A percentile compares a stretch with the other conserved stretches of the same genome.
Evolutionary conservation across 768 basidiomycete species (phyloP).

Genomic region (Boletus insuetus): DNA sequence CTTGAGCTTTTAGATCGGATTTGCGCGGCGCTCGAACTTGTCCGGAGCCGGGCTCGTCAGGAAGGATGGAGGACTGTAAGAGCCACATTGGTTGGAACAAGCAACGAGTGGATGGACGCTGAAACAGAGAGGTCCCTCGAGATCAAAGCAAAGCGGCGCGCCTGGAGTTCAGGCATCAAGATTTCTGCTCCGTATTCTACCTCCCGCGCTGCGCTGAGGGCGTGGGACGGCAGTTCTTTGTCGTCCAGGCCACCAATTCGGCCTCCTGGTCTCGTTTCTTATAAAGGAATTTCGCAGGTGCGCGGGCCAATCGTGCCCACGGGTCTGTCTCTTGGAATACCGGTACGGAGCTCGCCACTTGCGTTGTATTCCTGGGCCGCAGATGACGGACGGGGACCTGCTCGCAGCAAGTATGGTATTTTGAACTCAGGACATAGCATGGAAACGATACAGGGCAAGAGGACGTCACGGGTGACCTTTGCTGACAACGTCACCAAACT

Average conservation of each 20-base stretch:
- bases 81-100: constrained; percentile 20
- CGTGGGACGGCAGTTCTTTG: constrained; percentile 17
- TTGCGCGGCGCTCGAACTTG: constrained; percentile 39
- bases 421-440: constrained; percentile 12
- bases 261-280: constrained; percentile 23
- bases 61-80: constrained; percentile 39
- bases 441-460: constrained; percentile 16
- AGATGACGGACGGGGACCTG: constrained; percentile 34
- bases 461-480: constrained; percentile 17
- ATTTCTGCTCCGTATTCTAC: constrained; percentile 30
- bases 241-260: not conserved
- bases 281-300: not conserved
- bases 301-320: constrained; percentile 28
- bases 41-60: constrained; percentile 42
- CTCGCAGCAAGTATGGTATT: constrained; percentile 15
- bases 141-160: constrained; percentile 56
- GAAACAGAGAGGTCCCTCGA: constrained; percentile 43
- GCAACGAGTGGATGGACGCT: constrained; percentile 26
- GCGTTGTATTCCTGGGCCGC: constrained; percentile 37
- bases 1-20: constrained; percentile 36
- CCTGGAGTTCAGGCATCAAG: constrained; percentile 60
- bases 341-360: constrained; percentile 51
- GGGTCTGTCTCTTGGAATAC: constrained; percentile 48
- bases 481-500: constrained; percentile 19
- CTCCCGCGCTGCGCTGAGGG: not conserved